Evolutionary conservation across 1,284 basidiomycete genomes (phyloP).

Genomic region (Malassezia slooffiae): DNA sequence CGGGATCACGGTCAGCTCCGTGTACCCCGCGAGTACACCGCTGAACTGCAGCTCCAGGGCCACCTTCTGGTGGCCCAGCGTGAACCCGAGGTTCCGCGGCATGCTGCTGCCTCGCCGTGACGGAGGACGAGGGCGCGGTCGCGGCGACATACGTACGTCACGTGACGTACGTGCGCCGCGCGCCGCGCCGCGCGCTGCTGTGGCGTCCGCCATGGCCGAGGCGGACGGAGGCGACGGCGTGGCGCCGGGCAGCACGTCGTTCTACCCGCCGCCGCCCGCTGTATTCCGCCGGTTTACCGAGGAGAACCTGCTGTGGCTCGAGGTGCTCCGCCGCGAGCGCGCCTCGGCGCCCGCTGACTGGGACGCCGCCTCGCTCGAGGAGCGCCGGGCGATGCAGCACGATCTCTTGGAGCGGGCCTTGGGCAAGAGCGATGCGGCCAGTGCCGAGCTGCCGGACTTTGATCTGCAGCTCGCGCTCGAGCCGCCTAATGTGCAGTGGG

Average conservation of each 20-base stretch:
- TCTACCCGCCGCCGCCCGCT: constrained; percentile 35
- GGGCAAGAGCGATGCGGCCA: neutral
- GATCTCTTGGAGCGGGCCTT: neutral
- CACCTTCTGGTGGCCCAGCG: constrained; percentile 65
- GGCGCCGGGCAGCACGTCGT: constrained; percentile 21
- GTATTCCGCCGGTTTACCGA: constrained; percentile 29
- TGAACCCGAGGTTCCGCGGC: constrained; percentile 30
- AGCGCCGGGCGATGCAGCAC: neutral
- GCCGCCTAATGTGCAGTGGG: constrained; percentile 37
- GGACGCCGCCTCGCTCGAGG: neutral
- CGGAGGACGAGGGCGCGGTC: neutral
- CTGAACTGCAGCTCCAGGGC: constrained; percentile 77
- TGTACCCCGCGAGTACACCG: constrained; percentile 54
- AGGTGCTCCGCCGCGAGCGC: constrained; percentile 13
- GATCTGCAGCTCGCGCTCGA: constrained; percentile 26
- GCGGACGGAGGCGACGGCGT: neutral
- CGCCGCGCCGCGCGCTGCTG: neutral
- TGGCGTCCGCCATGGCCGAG: neutral
- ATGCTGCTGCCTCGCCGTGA: constrained; percentile 3
- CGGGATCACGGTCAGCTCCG: constrained; percentile 75
- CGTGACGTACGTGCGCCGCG: neutral
- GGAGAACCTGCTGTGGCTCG: constrained; percentile 22
- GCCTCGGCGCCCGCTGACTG: neutral
- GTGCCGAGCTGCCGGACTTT: constrained; percentile 18
- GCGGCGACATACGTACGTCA: neutral